Conservation (phyloP, 163 green algal species). For the Volvox carteri region DNA sequence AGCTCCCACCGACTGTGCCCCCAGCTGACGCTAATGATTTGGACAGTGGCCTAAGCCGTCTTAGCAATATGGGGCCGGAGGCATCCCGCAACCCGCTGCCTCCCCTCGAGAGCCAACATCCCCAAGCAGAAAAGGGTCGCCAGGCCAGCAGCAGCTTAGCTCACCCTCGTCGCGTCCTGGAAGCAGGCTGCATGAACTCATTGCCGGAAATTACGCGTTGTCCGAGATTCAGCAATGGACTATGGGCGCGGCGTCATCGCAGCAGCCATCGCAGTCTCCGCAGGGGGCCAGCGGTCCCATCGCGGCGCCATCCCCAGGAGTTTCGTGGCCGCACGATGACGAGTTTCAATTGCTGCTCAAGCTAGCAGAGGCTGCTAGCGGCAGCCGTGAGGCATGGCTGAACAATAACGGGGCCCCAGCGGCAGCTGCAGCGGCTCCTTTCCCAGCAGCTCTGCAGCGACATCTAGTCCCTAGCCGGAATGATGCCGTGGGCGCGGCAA, state of each 20-base stretch:
- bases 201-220: background rate
- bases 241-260: background rate
- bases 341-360: background rate
- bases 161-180: background rate
- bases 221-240: constrained; percentile 7
- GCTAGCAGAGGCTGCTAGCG: background rate
- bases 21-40: too few species aligned
- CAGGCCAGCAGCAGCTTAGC: background rate
- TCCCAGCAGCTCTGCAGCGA: too few species aligned
- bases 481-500: too few species aligned
- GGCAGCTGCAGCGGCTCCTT: too few species aligned
- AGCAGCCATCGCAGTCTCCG: background rate
- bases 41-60: too few species aligned
- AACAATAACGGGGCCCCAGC: background rate
- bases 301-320: background rate
- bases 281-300: background rate
- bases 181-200: background rate
- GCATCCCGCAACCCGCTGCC: background rate
- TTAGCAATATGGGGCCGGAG: too few species aligned
- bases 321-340: background rate
- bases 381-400: background rate
- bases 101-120: background rate
- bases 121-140: background rate
- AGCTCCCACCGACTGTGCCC: too few species aligned
- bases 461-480: too few species aligned